phyloP scores from a whole-genome alignment of 768 basidiomycete genomes.

The Boletellus ananas region DNA sequence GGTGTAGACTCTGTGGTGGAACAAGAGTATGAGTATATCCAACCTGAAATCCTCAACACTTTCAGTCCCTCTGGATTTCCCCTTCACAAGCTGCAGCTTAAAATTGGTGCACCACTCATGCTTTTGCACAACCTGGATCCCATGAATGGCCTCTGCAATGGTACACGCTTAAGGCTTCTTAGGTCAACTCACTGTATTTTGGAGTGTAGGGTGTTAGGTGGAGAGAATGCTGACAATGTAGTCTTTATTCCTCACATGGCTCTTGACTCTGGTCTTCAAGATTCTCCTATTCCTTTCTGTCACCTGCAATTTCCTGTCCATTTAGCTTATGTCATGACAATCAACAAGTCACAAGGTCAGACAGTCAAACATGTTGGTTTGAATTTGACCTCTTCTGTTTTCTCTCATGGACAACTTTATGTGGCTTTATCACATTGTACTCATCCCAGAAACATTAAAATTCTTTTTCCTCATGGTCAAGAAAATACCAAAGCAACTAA shows the following conservation, averaged over 20 bases:
- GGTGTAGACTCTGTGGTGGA: conserved; percentile 31
- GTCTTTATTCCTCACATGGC: conserved; percentile 31
- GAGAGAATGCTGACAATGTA: conserved; percentile 6
- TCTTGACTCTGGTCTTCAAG: conserved; percentile 14
- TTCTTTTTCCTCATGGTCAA: background rate
- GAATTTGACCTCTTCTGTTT: conserved; percentile 27
- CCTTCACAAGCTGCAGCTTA: conserved; percentile 31
- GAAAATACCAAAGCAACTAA: background rate
- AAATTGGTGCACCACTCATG: conserved; percentile 38
- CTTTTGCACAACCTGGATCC: conserved; percentile 42
- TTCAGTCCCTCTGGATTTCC: conserved; percentile 41
- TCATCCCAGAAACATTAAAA: background rate
- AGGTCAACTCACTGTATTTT: conserved; percentile 22
- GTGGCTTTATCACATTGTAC: conserved; percentile 28
- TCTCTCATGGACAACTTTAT: conserved; percentile 38
- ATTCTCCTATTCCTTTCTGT: conserved; percentile 21
- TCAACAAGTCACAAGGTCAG: conserved; percentile 40
- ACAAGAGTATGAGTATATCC: conserved; percentile 23
- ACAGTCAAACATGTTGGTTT: conserved; percentile 30
- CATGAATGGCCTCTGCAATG: conserved; percentile 37
- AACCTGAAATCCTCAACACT: conserved; percentile 38
- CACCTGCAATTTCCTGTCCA: conserved; percentile 31
- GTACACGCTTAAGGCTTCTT: conserved; percentile 23
- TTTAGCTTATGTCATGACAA: conserved; percentile 37
- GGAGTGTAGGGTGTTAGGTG: conserved; percentile 19